Evolutionary conservation across 768 basidiomycete genomes (phyloP), one percentile per base, ranked within the genome.

Genomic region (Calocybe indica): DNA sequence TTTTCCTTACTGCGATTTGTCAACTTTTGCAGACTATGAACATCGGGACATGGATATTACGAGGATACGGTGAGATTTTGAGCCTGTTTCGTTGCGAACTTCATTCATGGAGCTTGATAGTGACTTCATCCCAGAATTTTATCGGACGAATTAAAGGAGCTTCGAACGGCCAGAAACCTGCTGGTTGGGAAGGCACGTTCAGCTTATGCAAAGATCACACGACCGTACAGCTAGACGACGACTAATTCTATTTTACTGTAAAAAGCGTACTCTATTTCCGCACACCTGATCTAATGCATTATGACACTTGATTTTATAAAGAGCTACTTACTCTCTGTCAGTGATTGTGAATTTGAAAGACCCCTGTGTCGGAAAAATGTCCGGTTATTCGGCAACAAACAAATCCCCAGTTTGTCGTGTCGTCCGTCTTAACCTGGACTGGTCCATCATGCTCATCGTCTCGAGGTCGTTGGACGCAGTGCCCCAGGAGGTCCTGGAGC

Each of bases 401-500:
- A 14, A 37, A 4, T 37, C 12, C 22, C 40, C 52, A 29, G 42
- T 60, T 43, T 40, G 31, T 15, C 47, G 22, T 34, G 22, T 8
- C 28, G 51, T 32, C 33, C 31, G 28, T 41, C 13, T 35, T 15
- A 12, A 31, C 13, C 38, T 34, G 42, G 31, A 47, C 32, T 50
- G 48, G 39, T 50, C 36, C 47, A 30, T 43, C 37, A 12, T 50
- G 29, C 46, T 49, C 56, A 65, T 66, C 62, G 29, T 54, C 30
- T 45, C 52, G 37, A 34, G 57, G 14, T 64, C 61, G 7, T 62
- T 88, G 47, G 66, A 71, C 46, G 64, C 66, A 5, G 65, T 92
- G 38, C 90, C 90, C 10, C 78, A 77, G 50, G 91, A 92, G 64
- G 74, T 92, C 35, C 73, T 93, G 39, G 85, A 92, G 59, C 80